A percentile compares a stretch with the other conserved stretches of the same genome.
Evolutionary conservation across 208 protist species (phyloP).

Genomic region (Crithidia fasciculata): DNA sequence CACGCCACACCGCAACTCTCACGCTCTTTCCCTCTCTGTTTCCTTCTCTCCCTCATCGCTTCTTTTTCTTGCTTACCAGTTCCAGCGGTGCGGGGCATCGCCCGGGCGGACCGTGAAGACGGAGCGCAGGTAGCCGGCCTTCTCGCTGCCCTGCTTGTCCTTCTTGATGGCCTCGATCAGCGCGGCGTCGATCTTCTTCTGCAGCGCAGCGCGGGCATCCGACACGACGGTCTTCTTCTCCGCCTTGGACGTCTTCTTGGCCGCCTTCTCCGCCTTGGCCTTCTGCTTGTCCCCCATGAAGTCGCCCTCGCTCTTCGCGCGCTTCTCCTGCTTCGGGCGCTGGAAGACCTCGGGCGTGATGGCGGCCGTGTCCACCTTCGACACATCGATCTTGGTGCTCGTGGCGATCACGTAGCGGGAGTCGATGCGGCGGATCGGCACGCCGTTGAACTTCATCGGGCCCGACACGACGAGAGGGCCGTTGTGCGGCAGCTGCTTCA

Average conservation of each 20-base stretch:
- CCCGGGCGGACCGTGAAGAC: conserved; percentile 89
- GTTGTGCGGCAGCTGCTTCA: conserved; percentile 97
- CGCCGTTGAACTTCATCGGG: conserved; percentile 97
- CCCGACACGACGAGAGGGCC: conserved; percentile 97
- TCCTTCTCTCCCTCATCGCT: not conserved
- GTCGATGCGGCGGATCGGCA: conserved; percentile 98
- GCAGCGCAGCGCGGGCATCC: conserved; percentile 71
- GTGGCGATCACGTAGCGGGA: conserved; percentile 98
- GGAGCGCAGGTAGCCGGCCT: conserved; percentile 84
- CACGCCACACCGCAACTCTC: too few relatives aligned
- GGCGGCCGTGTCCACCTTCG: conserved; percentile 75
- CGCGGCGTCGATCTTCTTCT: conserved; percentile 84
- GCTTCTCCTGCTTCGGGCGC: conserved; percentile 80
- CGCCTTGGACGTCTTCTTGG: conserved; percentile 78
- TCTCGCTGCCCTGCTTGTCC: conserved; percentile 75
- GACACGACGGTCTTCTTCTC: conserved; percentile 71
- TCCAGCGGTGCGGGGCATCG: conserved; percentile 84
- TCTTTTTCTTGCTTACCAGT: conserved; percentile 59
- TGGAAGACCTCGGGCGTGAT: conserved; percentile 80
- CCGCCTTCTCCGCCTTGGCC: conserved; percentile 74
- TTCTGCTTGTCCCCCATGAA: conserved; percentile 90
- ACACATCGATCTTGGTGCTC: conserved; percentile 97
- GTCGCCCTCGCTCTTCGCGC: conserved; percentile 82
- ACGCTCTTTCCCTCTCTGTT: too few relatives aligned
- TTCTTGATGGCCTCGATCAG: conserved; percentile 82